These are phyloP conservation scores for Solanum corneliomulleri DNA, from an alignment of 257 asterid genomes.

Conservation along the genomic window DNA sequence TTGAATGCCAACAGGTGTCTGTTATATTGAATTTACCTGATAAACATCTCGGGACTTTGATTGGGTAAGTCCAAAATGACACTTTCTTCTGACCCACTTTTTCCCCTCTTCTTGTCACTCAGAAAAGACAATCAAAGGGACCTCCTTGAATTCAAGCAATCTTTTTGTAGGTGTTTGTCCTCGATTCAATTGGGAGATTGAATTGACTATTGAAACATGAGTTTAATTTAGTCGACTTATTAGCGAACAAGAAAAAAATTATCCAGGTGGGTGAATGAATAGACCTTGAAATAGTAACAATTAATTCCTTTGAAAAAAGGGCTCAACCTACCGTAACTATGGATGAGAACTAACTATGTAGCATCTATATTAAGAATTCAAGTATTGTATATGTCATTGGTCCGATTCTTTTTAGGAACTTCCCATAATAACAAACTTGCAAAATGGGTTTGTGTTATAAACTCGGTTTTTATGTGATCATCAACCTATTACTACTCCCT, in stretches of 20 bases:
- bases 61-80: neutral
- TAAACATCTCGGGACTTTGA: neutral
- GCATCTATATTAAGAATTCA: neutral
- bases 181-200: neutral
- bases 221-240: neutral
- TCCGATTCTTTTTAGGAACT: neutral
- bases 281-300: neutral
- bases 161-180: neutral
- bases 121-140: neutral
- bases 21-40: neutral
- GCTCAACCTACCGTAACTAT: neutral
- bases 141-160: neutral
- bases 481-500: neutral
- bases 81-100: neutral
- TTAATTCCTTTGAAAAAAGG: neutral
- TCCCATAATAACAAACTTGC: neutral
- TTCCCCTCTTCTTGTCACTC: neutral
- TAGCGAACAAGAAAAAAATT: neutral
- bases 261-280: neutral
- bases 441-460: neutral
- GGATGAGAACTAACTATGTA: neutral
- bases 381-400: neutral
- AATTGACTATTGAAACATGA: neutral
- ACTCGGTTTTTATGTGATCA: neutral
- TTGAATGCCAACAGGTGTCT: neutral